Evolutionary conservation across 2,329 filamentous ascomycete species (phyloP).

Genomic region (Colletotrichum eremochloae): DNA sequence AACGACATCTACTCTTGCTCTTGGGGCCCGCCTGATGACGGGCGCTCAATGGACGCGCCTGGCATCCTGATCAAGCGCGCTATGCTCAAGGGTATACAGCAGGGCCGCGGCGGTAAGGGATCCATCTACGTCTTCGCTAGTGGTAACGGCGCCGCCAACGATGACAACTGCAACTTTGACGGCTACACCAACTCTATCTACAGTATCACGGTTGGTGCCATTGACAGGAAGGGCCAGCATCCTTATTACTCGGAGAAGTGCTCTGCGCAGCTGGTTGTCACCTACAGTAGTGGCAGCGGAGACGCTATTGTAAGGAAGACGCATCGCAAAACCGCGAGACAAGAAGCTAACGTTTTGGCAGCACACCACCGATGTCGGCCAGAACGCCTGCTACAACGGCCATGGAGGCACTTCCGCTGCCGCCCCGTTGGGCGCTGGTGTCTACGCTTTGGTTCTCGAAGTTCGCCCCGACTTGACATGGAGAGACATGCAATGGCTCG

Average conservation of each 20-base stretch:
- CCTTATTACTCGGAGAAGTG: conserved; percentile 97
- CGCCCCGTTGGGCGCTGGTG: conserved; percentile 90
- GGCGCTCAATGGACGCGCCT: conserved; percentile 92
- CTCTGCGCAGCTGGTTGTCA: conserved; percentile 94
- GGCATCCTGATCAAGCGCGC: conserved; percentile 89
- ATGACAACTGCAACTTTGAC: conserved; percentile 99
- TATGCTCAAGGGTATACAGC: conserved; percentile 92
- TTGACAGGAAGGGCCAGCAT: conserved; percentile 88
- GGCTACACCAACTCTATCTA: conserved; percentile 99
- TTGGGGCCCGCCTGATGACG: conserved; percentile 97
- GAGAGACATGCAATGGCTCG: conserved; percentile 95
- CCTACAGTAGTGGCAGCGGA: conserved; percentile 91
- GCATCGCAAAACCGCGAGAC: neutral
- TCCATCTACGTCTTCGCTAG: conserved; percentile 98
- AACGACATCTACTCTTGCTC: conserved; percentile 99
- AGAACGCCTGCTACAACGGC: conserved; percentile 80
- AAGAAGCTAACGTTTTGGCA: conserved; percentile 49
- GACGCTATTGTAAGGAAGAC: conserved; percentile 78
- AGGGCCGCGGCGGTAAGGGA: conserved; percentile 85
- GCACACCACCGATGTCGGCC: conserved; percentile 95
- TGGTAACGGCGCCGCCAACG: conserved; percentile 87
- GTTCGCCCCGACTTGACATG: conserved; percentile 89
- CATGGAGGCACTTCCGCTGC: conserved; percentile 97
- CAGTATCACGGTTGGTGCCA: conserved; percentile 94
- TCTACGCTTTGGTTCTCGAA: conserved; percentile 89